A percentile compares a stretch with the other conserved stretches of the same genome.
These are phyloP conservation scores for Mortierella sp. DNA, from an alignment of 371 early-diverging fungal species.

Conservation along the genomic window DNA sequence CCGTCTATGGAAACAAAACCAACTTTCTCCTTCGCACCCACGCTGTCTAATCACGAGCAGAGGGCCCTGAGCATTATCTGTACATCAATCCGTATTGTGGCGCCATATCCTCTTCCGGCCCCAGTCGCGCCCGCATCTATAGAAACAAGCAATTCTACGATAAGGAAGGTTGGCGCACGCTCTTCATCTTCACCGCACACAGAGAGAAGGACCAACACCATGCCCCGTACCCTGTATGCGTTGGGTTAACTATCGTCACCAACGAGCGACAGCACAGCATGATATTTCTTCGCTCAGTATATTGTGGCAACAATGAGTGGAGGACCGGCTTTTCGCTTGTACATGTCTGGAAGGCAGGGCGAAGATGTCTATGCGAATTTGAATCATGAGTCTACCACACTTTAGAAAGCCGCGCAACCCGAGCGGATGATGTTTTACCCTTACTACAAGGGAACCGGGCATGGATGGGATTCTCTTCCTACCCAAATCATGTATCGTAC, in stretches of 20 bases:
- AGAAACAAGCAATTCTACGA: background rate
- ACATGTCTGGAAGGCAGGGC: background rate
- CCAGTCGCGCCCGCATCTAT: background rate
- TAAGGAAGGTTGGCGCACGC: background rate
- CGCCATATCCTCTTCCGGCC: background rate
- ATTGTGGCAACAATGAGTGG: background rate
- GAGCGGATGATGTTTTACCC: background rate
- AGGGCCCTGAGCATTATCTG: background rate
- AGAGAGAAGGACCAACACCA: background rate
- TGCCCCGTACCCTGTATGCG: background rate
- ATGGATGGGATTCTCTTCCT: background rate
- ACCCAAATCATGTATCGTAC: background rate
- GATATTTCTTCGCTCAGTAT: too few relatives aligned
- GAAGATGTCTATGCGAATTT: background rate
- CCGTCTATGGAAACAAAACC: background rate
- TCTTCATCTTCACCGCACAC: background rate
- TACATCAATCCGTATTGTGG: background rate
- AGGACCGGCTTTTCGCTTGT: background rate
- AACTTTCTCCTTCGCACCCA: background rate
- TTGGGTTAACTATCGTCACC: background rate
- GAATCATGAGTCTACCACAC: too few relatives aligned
- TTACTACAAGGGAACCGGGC: background rate
- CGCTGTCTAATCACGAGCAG: background rate
- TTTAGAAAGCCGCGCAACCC: too few relatives aligned
- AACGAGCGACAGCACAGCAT: too few relatives aligned